Percentiles rank a stretch among this genome's conserved stretches.
Evolutionary conservation across 148 eudicot species (phyloP).

Genomic region (Arbutus unedo): DNA sequence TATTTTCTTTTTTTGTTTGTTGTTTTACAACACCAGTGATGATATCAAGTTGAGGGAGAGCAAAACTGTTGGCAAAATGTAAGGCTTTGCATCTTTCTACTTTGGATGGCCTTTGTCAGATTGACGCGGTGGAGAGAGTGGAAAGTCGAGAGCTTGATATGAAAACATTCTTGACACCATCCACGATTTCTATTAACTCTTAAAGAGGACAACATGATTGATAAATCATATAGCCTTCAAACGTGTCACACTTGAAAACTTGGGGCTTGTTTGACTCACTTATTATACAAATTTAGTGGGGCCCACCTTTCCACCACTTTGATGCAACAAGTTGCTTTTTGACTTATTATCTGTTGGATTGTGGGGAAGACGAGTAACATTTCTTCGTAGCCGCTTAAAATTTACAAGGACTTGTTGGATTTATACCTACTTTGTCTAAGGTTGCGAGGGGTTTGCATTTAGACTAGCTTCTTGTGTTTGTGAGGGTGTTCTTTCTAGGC

Average conservation of each 20-base stretch:
- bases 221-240: not conserved
- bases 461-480: no score
- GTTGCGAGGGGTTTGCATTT: not conserved
- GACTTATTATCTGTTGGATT: not conserved
- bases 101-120: not conserved
- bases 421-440: not conserved
- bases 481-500: not conserved
- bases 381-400: not conserved
- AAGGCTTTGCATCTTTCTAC: not conserved
- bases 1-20: not conserved
- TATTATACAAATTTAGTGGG: not conserved
- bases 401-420: not conserved
- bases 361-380: not conserved
- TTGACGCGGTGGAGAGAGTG: not conserved
- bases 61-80: not conserved
- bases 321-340: not conserved
- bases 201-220: not conserved
- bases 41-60: not conserved
- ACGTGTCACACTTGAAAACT: not conserved
- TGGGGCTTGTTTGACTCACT: not conserved
- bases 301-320: not conserved
- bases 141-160: not conserved
- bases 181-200: not conserved
- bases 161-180: not conserved
- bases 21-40: not conserved